Percentiles rank a stretch among this genome's conserved stretches.
Conservation (phyloP, 192 early-diverging fungal species). For the Podila epicladia region DNA sequence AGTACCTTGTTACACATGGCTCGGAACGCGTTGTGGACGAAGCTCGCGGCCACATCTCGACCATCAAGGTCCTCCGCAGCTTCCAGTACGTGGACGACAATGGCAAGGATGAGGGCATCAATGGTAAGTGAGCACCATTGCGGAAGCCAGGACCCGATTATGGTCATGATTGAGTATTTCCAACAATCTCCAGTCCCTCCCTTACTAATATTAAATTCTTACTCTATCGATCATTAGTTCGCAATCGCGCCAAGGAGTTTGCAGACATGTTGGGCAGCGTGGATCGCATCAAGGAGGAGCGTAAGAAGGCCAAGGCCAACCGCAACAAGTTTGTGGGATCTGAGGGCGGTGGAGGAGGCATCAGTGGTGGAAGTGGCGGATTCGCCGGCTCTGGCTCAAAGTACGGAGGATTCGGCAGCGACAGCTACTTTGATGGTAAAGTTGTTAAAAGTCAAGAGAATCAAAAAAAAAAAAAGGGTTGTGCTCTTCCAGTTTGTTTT, state of each 20-base stretch:
- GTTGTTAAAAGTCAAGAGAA: not conserved
- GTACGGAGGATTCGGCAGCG: constrained; percentile 75
- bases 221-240: constrained; percentile 58
- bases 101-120: constrained; percentile 97
- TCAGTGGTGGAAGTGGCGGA: constrained; percentile 41
- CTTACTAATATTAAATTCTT: too few species aligned
- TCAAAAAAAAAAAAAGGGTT: not conserved
- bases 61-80: constrained; percentile 86
- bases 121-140: constrained; percentile 66
- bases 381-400: constrained; percentile 49
- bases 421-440: constrained; percentile 53
- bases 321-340: constrained; percentile 87
- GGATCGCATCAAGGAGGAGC: constrained; percentile 84
- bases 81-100: constrained; percentile 93
- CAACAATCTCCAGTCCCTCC: too few species aligned
- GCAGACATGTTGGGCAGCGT: constrained; percentile 82
- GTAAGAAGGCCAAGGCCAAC: constrained; percentile 90
- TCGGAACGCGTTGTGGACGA: constrained; percentile 93
- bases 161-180: too few species aligned
- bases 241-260: constrained; percentile 90
- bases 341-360: constrained; percentile 47
- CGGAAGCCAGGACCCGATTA: not conserved
- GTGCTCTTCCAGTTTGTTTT: not conserved
- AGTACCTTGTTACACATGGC: constrained; percentile 96
- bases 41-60: constrained; percentile 85